Conservation (phyloP, 306 rosid genomes). For the Vicia faba region DNA sequence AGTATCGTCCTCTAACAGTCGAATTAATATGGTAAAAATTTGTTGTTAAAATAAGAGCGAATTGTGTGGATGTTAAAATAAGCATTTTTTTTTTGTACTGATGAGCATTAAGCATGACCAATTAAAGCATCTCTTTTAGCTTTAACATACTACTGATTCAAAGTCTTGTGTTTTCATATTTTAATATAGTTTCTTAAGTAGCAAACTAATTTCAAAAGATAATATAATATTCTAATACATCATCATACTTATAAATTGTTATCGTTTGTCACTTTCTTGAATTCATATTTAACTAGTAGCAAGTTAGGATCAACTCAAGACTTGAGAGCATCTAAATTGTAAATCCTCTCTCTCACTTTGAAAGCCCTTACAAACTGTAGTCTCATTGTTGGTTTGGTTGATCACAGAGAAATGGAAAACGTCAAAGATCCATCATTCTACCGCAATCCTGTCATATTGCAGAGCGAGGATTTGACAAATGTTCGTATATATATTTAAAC, state of each 20-base stretch:
- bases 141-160: not conserved
- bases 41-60: no score
- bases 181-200: not conserved
- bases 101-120: not conserved
- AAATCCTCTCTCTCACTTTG: not conserved
- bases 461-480: conserved; percentile 46
- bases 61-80: no score
- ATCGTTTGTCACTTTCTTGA: not conserved
- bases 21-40: no score
- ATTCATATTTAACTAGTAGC: not conserved
- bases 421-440: conserved; percentile 11
- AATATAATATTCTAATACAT: not conserved
- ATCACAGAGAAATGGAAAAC: conserved; percentile 45
- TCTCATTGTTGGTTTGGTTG: conserved; percentile 1
- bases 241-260: not conserved
- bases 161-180: not conserved
- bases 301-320: not conserved
- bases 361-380: not conserved
- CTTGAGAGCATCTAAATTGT: not conserved
- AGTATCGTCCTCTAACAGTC: no score
- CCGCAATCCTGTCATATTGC: conserved; percentile 40
- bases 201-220: not conserved
- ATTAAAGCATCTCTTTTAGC: not conserved
- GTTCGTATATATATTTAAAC: conserved; percentile 6
- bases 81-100: not conserved